Conservation (phyloP, 768 basidiomycete genomes). For the Strobilomyces confusus region DNA sequence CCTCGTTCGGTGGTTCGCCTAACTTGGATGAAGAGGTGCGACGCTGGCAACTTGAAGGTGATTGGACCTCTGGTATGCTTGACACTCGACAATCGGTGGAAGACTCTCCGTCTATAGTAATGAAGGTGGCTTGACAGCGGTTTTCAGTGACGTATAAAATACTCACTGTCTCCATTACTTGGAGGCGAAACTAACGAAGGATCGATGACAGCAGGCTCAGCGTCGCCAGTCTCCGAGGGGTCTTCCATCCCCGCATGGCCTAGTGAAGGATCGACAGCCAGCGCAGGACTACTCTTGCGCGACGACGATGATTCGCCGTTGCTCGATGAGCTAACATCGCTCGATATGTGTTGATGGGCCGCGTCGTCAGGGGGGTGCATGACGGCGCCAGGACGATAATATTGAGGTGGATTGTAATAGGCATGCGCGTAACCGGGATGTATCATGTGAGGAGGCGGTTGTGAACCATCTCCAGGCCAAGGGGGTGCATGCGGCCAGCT, state of each 20-base stretch:
- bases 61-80: slow-evolving; percentile 5
- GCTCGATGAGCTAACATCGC: slow-evolving; percentile 21
- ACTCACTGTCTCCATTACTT: slow-evolving; percentile 18
- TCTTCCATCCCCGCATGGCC: slow-evolving; percentile 14
- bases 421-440: slow-evolving; percentile 37
- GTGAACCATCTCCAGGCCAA: slow-evolving; percentile 34
- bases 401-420: slow-evolving; percentile 37
- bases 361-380: slow-evolving; percentile 19
- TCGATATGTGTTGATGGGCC: slow-evolving; percentile 21
- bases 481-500: slow-evolving; percentile 40
- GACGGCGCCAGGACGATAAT: slow-evolving; percentile 42
- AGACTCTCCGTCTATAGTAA: slow-evolving; percentile 31
- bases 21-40: slow-evolving; percentile 5
- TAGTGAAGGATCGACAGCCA: slow-evolving; percentile 26
- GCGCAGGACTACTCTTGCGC: slow-evolving; percentile 22
- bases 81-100: slow-evolving; percentile 5
- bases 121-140: slow-evolving; percentile 34
- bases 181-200: slow-evolving; percentile 34
- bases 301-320: slow-evolving; percentile 28
- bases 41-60: slow-evolving; percentile 7
- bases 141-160: slow-evolving; percentile 22
- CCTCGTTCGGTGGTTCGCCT: slow-evolving; percentile 8
- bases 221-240: slow-evolving; percentile 7
- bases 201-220: slow-evolving; percentile 32
- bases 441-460: slow-evolving; percentile 29